Evolutionary conservation across 352 stramenopile species (phyloP).

Genomic region (Globisporangium takayamanum): DNA sequence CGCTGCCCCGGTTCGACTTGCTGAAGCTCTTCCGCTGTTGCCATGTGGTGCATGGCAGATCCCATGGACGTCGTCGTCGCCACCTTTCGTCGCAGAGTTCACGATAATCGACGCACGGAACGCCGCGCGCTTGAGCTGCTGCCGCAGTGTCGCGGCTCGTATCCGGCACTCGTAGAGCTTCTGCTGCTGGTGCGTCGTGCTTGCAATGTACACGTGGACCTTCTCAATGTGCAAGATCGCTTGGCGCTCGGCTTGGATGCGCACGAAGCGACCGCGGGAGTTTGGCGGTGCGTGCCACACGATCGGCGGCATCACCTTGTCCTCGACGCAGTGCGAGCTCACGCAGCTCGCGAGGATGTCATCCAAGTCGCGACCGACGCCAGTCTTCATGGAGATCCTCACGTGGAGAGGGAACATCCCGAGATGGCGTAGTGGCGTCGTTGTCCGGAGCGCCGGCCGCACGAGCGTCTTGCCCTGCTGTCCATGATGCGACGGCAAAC

Average conservation of each 20-base stretch:
- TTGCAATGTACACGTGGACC: slow-evolving; percentile 42
- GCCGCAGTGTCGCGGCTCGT: slow-evolving; percentile 17
- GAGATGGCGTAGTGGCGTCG: slow-evolving; percentile 12
- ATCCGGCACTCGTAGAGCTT: slow-evolving; percentile 14
- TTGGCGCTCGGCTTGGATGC: slow-evolving; percentile 36
- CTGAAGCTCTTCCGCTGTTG: background rate
- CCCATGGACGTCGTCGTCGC: background rate
- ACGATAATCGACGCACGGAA: slow-evolving; percentile 52
- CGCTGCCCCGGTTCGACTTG: background rate
- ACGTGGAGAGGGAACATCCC: slow-evolving; percentile 46
- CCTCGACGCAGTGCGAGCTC: slow-evolving; percentile 25
- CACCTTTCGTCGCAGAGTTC: slow-evolving; percentile 7
- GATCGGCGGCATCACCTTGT: slow-evolving; percentile 25
- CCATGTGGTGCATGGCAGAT: background rate
- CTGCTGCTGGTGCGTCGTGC: slow-evolving; percentile 15
- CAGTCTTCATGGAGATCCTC: slow-evolving; percentile 58
- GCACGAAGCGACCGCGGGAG: slow-evolving; percentile 52
- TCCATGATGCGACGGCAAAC: too few relatives aligned
- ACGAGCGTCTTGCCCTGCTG: slow-evolving; percentile 2
- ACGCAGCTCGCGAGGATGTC: slow-evolving; percentile 50
- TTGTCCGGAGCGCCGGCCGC: background rate
- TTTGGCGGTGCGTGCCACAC: slow-evolving; percentile 44
- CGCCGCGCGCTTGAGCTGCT: slow-evolving; percentile 42
- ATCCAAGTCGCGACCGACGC: slow-evolving; percentile 45
- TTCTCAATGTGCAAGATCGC: slow-evolving; percentile 55